Evolutionary conservation across 257 asterid species (phyloP), one percentile per base, ranked within the genome.

Genomic region (Misopates orontium): DNA sequence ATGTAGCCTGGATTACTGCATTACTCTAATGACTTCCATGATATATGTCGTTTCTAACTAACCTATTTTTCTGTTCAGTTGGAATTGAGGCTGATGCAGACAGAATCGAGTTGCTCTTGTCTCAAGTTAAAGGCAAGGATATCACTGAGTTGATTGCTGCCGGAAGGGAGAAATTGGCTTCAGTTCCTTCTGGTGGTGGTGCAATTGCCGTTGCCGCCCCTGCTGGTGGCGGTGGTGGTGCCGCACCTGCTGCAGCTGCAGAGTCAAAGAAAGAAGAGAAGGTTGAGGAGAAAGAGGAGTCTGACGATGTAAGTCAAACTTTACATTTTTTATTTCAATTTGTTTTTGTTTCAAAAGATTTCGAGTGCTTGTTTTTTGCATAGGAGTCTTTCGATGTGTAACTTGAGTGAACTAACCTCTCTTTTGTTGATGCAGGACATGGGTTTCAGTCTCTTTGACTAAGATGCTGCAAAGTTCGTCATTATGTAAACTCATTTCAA

Each of bases 131-230:
- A 36, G 90, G 85, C 10, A 84, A 81, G 63, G 89, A 84, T 52
- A 68, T 81, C 1, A 81, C 87, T 8, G 87, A 81, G 68, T 51
- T 81, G 80, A 81, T 81, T 74, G 90, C 87, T 45, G 56, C 83
- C 9, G 90, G 90, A 48, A 70, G 85, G 75, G 87, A 84, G 20
- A 84, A 79, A 48, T 64, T 84, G 83, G 85, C 86, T 20, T 80
- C 89, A 4, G 86, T 81, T 19, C 89, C 89, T 12, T 67, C 87
- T 1, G 89, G 89, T n/a, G 89, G 86, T 12, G 89, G 85, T 72
- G 86, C 58, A 0, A 78, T 67, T 15, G 81, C 74, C 3, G 73
- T 60, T 9, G 77, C 72, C 4, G 83, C 83, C 12, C 56, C 87
- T 18, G 60, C 60, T 12, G 62, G 68, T 22, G 81, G 76, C 48